Conservation (phyloP, 2,329 filamentous ascomycete species). For the Coleophoma eucalyptorum region DNA sequence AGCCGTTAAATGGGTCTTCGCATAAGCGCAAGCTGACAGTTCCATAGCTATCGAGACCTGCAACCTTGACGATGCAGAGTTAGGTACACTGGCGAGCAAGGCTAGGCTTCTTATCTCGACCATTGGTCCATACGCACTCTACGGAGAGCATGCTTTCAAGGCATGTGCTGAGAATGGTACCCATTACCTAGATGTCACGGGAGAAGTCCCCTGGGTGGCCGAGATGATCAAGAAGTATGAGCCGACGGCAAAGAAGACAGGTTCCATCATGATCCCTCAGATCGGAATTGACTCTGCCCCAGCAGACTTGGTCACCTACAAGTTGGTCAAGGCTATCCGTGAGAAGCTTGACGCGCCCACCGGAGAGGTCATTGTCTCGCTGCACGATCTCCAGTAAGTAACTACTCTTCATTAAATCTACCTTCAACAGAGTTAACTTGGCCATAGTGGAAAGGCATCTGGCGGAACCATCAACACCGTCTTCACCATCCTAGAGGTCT, state of each 20-base stretch:
- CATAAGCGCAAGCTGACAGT: no score
- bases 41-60: conserved; percentile 47
- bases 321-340: conserved; percentile 41
- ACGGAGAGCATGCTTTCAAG: conserved; percentile 56
- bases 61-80: conserved; percentile 39
- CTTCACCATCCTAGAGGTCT: conserved; percentile 53
- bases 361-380: conserved; percentile 48
- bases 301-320: conserved; percentile 51
- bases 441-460: conserved; percentile 43
- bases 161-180: conserved; percentile 60
- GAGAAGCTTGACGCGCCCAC: conserved; percentile 45
- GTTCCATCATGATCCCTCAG: conserved; percentile 59
- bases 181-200: conserved; percentile 62
- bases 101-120: conserved; percentile 53
- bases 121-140: conserved; percentile 53
- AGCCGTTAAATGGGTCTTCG: no score
- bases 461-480: conserved; percentile 68
- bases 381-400: conserved; percentile 37
- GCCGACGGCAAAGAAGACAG: conserved; percentile 43
- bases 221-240: conserved; percentile 60
- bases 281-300: conserved; percentile 59
- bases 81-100: conserved; percentile 49
- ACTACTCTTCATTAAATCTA: not conserved
- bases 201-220: conserved; percentile 54
- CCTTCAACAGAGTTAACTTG: not conserved